Evolutionary conservation across 2,329 filamentous ascomycete species (phyloP).

Genomic region (Stagonosporopsis cucurbitacearum): DNA sequence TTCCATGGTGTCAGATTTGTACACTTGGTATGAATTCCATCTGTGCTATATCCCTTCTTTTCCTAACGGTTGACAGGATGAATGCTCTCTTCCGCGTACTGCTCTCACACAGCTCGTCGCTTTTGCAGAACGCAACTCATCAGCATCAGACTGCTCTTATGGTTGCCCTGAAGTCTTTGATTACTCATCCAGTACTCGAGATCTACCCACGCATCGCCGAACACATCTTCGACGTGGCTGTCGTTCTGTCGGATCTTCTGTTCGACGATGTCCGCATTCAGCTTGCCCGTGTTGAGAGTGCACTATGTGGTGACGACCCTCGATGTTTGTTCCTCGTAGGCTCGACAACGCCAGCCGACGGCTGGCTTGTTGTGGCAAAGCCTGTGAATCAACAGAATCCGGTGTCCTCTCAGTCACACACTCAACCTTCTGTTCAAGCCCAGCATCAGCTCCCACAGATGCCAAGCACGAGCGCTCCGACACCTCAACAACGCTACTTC

Average conservation of each 20-base stretch:
- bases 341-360: constrained; percentile 40
- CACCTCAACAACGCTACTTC: constrained; percentile 36
- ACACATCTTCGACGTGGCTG: constrained; percentile 54
- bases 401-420: constrained; percentile 25
- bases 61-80: constrained; percentile 35
- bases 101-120: constrained; percentile 44
- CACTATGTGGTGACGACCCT: constrained; percentile 36
- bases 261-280: constrained; percentile 48
- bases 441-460: constrained; percentile 34
- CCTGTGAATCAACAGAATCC: constrained; percentile 30
- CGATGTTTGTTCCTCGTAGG: constrained; percentile 53
- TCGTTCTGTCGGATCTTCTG: constrained; percentile 51
- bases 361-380: constrained; percentile 53
- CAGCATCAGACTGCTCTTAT: constrained; percentile 43
- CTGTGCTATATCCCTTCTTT: background rate
- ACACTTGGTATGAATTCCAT: constrained; percentile 31
- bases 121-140: constrained; percentile 32
- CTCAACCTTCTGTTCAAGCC: constrained; percentile 23
- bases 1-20: constrained; percentile 21
- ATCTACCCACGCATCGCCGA: constrained; percentile 45
- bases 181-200: constrained; percentile 49
- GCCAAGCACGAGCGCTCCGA: constrained; percentile 19
- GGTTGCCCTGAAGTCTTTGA: constrained; percentile 46
- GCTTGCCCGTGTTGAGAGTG: constrained; percentile 38
- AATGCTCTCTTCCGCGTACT: constrained; percentile 51